Percentiles rank a stretch among this genome's conserved stretches.
Conservation (phyloP, 345 rosid genomes). For the Stellera chamaejasme region DNA sequence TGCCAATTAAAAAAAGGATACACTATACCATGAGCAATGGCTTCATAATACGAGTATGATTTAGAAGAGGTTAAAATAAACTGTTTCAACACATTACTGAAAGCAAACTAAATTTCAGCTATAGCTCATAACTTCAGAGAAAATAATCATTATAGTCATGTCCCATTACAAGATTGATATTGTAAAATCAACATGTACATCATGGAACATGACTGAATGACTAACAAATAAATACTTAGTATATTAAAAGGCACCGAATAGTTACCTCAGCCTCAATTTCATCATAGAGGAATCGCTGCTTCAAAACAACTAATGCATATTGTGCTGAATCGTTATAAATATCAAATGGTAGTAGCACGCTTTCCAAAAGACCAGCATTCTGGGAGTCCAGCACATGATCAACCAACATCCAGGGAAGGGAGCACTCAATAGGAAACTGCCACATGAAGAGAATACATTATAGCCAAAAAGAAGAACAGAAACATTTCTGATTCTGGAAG, state of each 20-base stretch:
- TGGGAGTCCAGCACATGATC: conserved; percentile 80
- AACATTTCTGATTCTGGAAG: background rate
- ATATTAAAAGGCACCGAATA: no score
- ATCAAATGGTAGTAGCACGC: conserved; percentile 88
- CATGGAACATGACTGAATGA: no score
- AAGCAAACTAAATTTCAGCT: no score
- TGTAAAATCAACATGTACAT: background rate
- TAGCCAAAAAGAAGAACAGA: conserved; percentile 1
- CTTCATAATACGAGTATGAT: no score
- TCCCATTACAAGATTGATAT: no score
- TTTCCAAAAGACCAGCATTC: conserved; percentile 84
- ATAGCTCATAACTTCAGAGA: no score
- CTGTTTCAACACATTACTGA: no score
- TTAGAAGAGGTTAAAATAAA: no score
- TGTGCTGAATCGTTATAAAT: conserved; percentile 98
- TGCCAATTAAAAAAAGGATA: no score
- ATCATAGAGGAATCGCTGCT: conserved; percentile 95
- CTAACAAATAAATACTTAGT: no score
- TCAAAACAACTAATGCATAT: conserved; percentile 79
- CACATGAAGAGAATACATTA: conserved; percentile 6
- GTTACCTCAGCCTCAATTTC: conserved; percentile 99
- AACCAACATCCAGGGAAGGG: conserved; percentile 99
- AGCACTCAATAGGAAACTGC: conserved; percentile 97
- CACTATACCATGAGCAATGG: no score
- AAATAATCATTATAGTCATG: no score